phyloP scores from a whole-genome alignment of 1,284 basidiomycete species.

The Ceratobasidium papillatum region DNA sequence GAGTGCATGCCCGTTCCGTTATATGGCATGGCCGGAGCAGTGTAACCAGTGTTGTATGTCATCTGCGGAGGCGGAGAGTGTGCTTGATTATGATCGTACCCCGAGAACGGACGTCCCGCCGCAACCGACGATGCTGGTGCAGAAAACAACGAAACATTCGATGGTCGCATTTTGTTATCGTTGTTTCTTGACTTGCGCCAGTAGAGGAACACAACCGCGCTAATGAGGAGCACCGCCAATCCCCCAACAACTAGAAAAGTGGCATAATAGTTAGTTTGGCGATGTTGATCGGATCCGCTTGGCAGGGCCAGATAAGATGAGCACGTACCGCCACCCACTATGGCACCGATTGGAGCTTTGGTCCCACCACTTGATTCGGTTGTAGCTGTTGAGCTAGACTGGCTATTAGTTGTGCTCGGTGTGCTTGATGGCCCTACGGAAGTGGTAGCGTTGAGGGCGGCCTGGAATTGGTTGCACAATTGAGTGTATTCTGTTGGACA shows the following conservation, averaged over 20 bases:
- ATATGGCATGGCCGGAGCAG: slow-evolving; percentile 11
- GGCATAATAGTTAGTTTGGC: not conserved
- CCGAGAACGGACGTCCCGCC: not conserved
- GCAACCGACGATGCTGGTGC: not conserved
- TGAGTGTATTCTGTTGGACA: slow-evolving; percentile 14
- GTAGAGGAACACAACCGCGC: not conserved
- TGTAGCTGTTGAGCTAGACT: not conserved
- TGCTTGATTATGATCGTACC: not conserved
- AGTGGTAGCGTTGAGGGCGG: slow-evolving; percentile 10
- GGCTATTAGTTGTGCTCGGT: not conserved
- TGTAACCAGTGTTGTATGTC: not conserved
- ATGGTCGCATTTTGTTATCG: not conserved
- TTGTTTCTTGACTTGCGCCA: not conserved
- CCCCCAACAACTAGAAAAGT: slow-evolving; percentile 14
- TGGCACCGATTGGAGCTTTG: slow-evolving; percentile 28
- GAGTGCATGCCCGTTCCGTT: slow-evolving; percentile 1
- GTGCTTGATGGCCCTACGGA: not conserved
- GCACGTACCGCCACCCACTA: slow-evolving; percentile 33
- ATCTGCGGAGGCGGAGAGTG: not conserved
- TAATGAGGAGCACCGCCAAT: slow-evolving; percentile 2
- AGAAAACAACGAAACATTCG: slow-evolving; percentile 29
- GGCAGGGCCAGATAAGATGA: not conserved
- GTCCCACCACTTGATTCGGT: not conserved
- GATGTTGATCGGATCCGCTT: not conserved
- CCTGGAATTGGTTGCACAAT: slow-evolving; percentile 3